Base-by-base conservation (phyloP, 2,329 filamentous ascomycete species). In the Ilyonectria destructans region DNA sequence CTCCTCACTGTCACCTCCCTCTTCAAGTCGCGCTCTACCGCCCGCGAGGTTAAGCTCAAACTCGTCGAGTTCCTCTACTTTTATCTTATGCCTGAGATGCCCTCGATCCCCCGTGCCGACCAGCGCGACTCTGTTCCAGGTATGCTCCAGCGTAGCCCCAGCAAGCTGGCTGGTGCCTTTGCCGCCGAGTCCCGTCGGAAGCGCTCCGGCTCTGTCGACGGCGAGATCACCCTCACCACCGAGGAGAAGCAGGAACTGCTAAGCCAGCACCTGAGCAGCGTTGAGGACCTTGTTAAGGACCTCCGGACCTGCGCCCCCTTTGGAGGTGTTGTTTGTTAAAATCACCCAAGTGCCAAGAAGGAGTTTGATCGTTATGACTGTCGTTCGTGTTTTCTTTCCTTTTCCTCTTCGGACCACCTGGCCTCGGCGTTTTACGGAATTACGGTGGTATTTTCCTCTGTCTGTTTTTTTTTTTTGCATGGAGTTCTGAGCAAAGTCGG, bases 11-110 rank as follows among this genome's bases (percentile, higher is more conserved):
- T 98, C 52, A 97, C 96, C 2, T 96, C 93, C 10, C 88, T 98
- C 57, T 98, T 98, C 89, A 97, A 97, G 82, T 93, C 92, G 71
- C 91, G 94, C 68, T 90, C 91, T 72, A 98, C 96, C 4, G 91
- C 91, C 26, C 91, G 94, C 69, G 93, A 96, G 75, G 95, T 98
- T 72, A 98, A 97, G 84, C 89, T 97, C 78, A 96, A 97, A 81
- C 90, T 97, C n/a, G 92, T 98, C 74, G 96, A 98, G 81, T 98
- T 98, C 79, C 85, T 99, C 58, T 98, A 98, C 85, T 98, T 98
- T 82, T 99, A 98, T 82, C 91, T 99, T 74, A 97, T 98, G 92
- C 95, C 96, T 58, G 96, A 99, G 83, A 90, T 89, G 0, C 91
- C 87, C 51, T 84, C 87, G 21, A 87, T 88, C 69, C 87, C 88